Evolutionary conservation across 2,329 filamentous ascomycete genomes (phyloP), one percentile per base, ranked within the genome.

Genomic region (Plenodomus tracheiphilus): DNA sequence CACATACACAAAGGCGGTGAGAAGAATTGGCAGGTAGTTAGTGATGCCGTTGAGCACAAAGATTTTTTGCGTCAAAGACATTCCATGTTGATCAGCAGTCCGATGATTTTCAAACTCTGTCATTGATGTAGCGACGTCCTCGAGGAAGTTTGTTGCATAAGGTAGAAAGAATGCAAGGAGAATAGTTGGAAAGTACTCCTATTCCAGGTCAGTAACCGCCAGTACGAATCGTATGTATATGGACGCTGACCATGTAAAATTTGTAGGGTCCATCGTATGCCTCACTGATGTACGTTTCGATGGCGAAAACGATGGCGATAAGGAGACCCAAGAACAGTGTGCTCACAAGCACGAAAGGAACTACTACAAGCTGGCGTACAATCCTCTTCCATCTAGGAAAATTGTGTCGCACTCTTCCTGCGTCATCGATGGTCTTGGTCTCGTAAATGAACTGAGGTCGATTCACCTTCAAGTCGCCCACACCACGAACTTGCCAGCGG

Each of bases 31-130:
- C 4, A 69, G 51, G 37, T 70, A 71, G 20, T 68, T 68, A 3
- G 68, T 68, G n/a, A 70, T 64, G 4, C 64, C 69, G 51, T 69
- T 68, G 6, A 71, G 52, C 7, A 70, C 62, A 25, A 71, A 71
- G 3, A 67, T 58, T 49, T 71, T 71, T 25, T 68, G 67, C 5
- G 66, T 71, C 7, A 69, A 49, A 4, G 67, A 67, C 62, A 68
- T 69, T 35, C 70, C 67, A 45, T 69, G 55, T 18, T 63, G 51
- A 38, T 66, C 65, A 32, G 50, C 50, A 15, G 68, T 71, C 38
- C 65, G 59, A 39, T 71, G 65, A 35, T 71, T 70, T 35, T 71
- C 68, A 41, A 65, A 70, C 43, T 69, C 60, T 3, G 67, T 70
- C 51, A 71, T 51, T 17, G 39, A 45, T n/a, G 55, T 56, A 15